phyloP scores from a whole-genome alignment of 495 filamentous ascomycete species.

The Hypoxylon rickii region DNA sequence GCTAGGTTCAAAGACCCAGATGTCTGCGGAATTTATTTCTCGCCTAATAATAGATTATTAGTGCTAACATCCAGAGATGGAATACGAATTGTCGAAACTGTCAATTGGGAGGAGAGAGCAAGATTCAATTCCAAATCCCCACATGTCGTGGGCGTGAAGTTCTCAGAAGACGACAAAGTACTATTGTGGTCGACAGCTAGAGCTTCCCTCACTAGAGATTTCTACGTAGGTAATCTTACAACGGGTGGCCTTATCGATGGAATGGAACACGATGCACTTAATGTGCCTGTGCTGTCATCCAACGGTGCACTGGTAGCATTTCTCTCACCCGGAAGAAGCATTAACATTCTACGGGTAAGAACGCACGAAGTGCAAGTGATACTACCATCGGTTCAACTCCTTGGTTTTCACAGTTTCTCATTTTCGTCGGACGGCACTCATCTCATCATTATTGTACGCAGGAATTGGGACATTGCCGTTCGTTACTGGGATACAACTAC shows the following conservation, averaged over 20 bases:
- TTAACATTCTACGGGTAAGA: background rate
- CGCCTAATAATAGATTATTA: background rate
- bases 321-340: background rate
- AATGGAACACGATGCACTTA: background rate
- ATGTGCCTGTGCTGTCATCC: background rate
- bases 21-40: background rate
- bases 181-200: too few species aligned
- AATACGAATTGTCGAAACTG: background rate
- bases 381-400: background rate
- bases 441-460: background rate
- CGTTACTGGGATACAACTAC: constrained; percentile 1
- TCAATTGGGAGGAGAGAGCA: too few species aligned
- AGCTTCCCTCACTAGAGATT: too few species aligned
- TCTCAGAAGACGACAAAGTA: too few species aligned
- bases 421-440: background rate
- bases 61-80: background rate
- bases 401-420: background rate
- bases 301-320: background rate
- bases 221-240: background rate
- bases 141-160: too few species aligned
- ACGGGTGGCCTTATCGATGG: background rate
- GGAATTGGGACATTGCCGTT: background rate
- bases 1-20: background rate
- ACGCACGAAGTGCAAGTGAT: background rate
- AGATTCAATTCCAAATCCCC: too few species aligned